Base-by-base conservation (phyloP, 2,329 filamentous ascomycete genomes). In the Alternaria sp. region DNA sequence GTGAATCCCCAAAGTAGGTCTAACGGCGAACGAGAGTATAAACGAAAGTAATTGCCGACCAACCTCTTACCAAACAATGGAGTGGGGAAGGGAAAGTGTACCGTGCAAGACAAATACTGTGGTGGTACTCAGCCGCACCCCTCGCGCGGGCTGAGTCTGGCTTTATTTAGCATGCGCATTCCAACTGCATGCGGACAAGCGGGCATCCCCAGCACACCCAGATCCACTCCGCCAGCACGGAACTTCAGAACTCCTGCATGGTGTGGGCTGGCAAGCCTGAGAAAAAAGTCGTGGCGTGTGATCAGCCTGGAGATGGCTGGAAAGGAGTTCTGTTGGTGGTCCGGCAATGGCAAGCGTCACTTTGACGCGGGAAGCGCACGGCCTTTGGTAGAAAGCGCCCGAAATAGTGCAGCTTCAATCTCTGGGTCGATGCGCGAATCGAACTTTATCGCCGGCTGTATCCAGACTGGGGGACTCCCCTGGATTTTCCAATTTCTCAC, bases 121-220 rank as follows among this genome's bases (percentile, higher is more conserved):
- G 50, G 50, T 47, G 25, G 43, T 53, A 50, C 55, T 56, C 60
- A 63, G 63, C 51, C 60, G 60, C 60, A 45, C 59, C 54, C 51
- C 60, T 65, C 60, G 60, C 60, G 33, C 46, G 61, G 59, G 50
- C 63, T 59, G 55, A 62, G 55, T 47, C 25, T 60, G 56, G 63
- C 63, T 63, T 63, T 65, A 65, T 65, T 65, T 63, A 62, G 59
- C 33, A 58, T 56, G 55, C 45, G 41, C 23, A 46, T 33, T 55
- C 55, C 57, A 63, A 12, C 30, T 33, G 45, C 51, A 56, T 56
- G 25, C 50, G 37, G 62, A 15, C 55, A 65, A 59, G 55, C 20
- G 46, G 25, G 43, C 11, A 49, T 58, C 25, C 55, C 46, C 62
- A 61, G 45, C 61, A 23, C 60, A 55, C 28, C 57, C 43, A 43